Conservation (phyloP, 2,329 filamentous ascomycete species). For the Hymenoscyphus fraxineus region DNA sequence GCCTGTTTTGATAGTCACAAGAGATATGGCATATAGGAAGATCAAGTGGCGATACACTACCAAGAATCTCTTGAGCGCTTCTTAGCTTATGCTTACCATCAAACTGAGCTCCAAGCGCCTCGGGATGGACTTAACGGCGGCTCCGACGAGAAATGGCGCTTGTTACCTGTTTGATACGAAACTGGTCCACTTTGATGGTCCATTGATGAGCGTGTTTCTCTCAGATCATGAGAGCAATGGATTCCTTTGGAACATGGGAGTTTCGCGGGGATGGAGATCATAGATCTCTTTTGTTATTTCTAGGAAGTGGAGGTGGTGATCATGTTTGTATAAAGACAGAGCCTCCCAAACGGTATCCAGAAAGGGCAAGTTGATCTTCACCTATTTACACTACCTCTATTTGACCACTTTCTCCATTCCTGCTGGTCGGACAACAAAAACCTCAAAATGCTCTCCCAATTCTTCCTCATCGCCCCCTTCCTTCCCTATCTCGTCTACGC, state of each 20-base stretch:
- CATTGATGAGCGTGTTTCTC: background rate
- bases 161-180: background rate
- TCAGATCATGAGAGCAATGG: background rate
- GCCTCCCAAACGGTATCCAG: background rate
- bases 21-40: background rate
- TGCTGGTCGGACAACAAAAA: background rate
- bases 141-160: background rate
- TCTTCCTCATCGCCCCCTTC: background rate
- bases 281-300: background rate
- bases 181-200: background rate
- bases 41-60: background rate
- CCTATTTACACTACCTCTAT: background rate
- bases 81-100: background rate
- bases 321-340: background rate
- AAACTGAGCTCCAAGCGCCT: background rate
- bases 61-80: background rate
- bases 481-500: slow-evolving; percentile 2
- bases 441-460: background rate
- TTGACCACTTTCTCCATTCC: background rate
- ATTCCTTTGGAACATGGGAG: background rate
- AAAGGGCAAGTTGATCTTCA: background rate
- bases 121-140: background rate
- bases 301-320: background rate
- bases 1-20: background rate
- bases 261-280: background rate